Conservation (phyloP, 148 eudicot species). For the Fagopyrum esculentum region DNA sequence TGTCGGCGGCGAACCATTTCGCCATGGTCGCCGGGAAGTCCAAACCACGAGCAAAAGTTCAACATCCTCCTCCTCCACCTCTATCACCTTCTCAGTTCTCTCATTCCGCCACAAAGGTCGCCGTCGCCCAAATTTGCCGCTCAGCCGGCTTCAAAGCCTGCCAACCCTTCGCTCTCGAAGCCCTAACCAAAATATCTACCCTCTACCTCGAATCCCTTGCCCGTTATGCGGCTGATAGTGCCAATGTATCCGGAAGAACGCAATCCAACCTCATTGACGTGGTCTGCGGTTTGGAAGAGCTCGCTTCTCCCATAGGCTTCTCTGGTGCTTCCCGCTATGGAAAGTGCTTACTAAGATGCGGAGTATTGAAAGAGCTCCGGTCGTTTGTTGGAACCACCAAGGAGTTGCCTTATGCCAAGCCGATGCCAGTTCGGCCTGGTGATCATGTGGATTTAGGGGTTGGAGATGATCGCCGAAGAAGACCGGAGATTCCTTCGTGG, state of each 20-base stretch:
- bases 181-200: constrained; percentile 44
- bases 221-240: constrained; percentile 26
- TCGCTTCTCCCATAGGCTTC: constrained; percentile 38
- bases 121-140: constrained; percentile 49
- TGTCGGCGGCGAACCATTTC: not conserved
- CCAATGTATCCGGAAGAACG: constrained; percentile 35
- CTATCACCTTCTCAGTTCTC: not conserved
- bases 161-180: constrained; percentile 40
- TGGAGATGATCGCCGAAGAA: not conserved
- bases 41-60: not conserved
- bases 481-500: constrained; percentile 56
- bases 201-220: constrained; percentile 36
- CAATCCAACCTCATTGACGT: constrained; percentile 43
- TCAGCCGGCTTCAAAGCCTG: constrained; percentile 38
- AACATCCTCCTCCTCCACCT: not conserved
- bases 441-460: not conserved
- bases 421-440: constrained; percentile 13
- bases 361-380: constrained; percentile 21
- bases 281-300: constrained; percentile 39
- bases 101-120: constrained; percentile 22
- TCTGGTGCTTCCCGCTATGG: constrained; percentile 20
- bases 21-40: constrained; percentile 4
- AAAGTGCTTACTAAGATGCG: constrained; percentile 14
- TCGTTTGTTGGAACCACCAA: constrained; percentile 24
- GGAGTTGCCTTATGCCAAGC: constrained; percentile 45